Conservation (phyloP, 352 stramenopile genomes). For the Blastocystis sp. region DNA sequence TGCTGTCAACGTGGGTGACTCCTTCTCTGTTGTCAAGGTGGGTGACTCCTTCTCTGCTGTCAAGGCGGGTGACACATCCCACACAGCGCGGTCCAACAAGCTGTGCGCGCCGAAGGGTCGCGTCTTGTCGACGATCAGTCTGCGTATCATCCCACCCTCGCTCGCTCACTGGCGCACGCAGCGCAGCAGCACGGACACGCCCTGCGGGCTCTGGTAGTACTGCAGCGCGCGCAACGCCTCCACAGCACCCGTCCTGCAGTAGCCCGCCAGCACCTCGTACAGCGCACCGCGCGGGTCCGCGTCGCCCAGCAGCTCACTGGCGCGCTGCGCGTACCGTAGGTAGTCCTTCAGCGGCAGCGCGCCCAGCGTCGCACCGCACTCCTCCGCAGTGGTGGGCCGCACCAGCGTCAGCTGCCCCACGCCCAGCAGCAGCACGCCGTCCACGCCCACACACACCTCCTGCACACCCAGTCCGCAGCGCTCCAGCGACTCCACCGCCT, state of each 20-base stretch:
- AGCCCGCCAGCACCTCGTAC: not conserved
- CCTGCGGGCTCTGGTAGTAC: not conserved
- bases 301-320: not conserved
- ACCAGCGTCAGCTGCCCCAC: not conserved
- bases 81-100: no score
- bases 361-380: not conserved
- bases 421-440: not conserved
- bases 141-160: not conserved
- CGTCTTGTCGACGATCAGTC: not conserved
- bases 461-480: not conserved
- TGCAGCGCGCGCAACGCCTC: not conserved
- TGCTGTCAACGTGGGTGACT: no score
- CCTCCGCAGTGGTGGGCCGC: not conserved
- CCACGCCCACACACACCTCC: not conserved
- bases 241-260: not conserved
- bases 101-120: not conserved
- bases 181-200: not conserved
- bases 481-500: not conserved
- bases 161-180: not conserved
- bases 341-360: not conserved
- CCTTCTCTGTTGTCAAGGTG: no score
- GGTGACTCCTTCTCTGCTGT: no score
- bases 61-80: no score
- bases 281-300: not conserved
- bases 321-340: not conserved